A percentile compares a stretch with the other conserved stretches of the same genome.
Conservation (phyloP, 1,284 basidiomycete species). For the Ceratobasidium sp. region DNA sequence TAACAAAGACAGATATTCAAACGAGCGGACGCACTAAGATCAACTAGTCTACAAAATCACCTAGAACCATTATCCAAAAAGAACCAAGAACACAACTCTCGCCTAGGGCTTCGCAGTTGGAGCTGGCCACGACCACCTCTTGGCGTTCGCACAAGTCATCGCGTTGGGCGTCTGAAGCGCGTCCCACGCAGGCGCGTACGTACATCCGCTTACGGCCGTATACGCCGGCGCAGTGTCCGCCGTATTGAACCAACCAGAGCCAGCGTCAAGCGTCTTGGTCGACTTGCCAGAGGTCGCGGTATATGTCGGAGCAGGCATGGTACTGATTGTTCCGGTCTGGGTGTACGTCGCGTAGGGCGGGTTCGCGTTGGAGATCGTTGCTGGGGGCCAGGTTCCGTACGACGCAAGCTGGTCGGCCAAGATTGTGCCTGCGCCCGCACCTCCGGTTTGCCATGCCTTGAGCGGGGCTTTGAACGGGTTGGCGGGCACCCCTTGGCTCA, state of each 20-base stretch:
- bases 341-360: constrained; percentile 59
- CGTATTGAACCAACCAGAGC: constrained; percentile 73
- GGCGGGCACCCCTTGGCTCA: constrained; percentile 63
- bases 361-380: constrained; percentile 61
- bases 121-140: constrained; percentile 16
- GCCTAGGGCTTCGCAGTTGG: constrained; percentile 13
- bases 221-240: constrained; percentile 59
- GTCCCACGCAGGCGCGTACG: constrained; percentile 74
- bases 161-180: constrained; percentile 54
- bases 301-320: constrained; percentile 50
- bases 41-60: constrained; percentile 9
- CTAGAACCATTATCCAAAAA: background rate
- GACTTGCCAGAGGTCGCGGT: constrained; percentile 56
- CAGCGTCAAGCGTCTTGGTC: constrained; percentile 61
- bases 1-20: constrained; percentile 30
- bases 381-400: constrained; percentile 71
- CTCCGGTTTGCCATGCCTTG: constrained; percentile 81
- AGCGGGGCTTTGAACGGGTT: constrained; percentile 70
- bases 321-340: constrained; percentile 60
- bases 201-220: constrained; percentile 71
- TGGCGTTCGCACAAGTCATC: constrained; percentile 28
- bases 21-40: constrained; percentile 7
- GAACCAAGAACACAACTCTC: too few relatives aligned
- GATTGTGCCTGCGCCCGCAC: constrained; percentile 75
- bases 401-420: constrained; percentile 62